Evolutionary conservation across 495 filamentous ascomycete genomes (phyloP), one percentile per base, ranked within the genome.

Genomic region (Monascus purpureus): DNA sequence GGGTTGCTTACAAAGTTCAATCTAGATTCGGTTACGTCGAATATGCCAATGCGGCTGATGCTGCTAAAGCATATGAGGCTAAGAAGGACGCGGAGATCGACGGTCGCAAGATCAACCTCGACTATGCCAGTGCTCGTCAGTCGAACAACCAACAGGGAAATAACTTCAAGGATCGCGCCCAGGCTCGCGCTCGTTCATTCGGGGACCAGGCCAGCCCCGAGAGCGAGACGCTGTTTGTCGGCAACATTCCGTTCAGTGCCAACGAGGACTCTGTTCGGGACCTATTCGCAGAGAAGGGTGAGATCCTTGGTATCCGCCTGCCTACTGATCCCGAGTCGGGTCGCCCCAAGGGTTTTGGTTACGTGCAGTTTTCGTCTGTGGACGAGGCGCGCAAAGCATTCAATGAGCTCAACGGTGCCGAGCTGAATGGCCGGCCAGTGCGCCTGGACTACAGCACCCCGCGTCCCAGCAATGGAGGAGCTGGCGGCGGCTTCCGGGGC

Each of bases 1-100:
- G n/a, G 25, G 25, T 9, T 42, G 19, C 51, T 68, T 34, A 66
- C 37, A 13, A 32, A 16, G 5, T 28, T 8, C n/a, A n/a, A n/a
- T 13, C n/a, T 37, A 77, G 73, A 41, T 97, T 92, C 59, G 90
- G 92, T 42, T 97, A 95, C 52, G 85, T 95, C 40, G 90, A 97
- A 63, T 97, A 84, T 61, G 61, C 65, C 46, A 72, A 61, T 36
- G 59, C 70, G 41, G 72, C 71, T 28, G 67, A 70, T 51, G 83
- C 83, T 16, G 67, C 75, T 44, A 77, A 77, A 55, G 92, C 92
- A 40, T 73, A 77, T 38, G 69, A 75, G 32, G 78, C 64, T 41
- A 93, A 81, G 82, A 77, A 81, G 52, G 84, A 74, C 33, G 52
- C 71, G 32, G 72, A 82, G 36, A 61, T 96, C 36, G 86, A 96